These are phyloP conservation scores for Russula earlei DNA, from an alignment of 768 basidiomycete genomes.

Conservation along the genomic window DNA sequence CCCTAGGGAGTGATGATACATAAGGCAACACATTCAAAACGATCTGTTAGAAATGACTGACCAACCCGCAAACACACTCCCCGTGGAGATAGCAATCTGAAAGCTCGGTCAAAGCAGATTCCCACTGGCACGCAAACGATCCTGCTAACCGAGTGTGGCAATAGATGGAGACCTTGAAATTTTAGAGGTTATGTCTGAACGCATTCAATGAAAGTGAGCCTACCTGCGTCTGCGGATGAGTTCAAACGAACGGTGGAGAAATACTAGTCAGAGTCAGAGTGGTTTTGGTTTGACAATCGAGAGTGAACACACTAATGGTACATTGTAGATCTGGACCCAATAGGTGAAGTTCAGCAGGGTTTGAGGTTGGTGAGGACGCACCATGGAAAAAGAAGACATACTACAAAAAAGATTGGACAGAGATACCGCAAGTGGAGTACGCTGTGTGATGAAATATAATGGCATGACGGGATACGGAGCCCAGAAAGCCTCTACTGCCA, in stretches of 20 bases:
- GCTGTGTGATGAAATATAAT: slow-evolving; percentile 59
- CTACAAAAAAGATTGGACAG: slow-evolving; percentile 71
- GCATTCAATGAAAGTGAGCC: slow-evolving; percentile 1
- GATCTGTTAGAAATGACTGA: slow-evolving; percentile 28
- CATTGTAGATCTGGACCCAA: slow-evolving; percentile 62
- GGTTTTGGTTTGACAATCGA: slow-evolving; percentile 10
- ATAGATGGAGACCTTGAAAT: slow-evolving; percentile 63
- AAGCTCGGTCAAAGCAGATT: slow-evolving; percentile 5
- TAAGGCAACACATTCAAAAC: slow-evolving; percentile 5
- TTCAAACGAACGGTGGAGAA: slow-evolving; percentile 72
- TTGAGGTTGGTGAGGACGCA: slow-evolving; percentile 26
- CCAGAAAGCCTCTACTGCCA: slow-evolving; percentile 70
- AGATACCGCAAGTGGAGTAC: slow-evolving; percentile 77
- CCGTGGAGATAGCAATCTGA: slow-evolving; percentile 71
- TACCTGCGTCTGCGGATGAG: slow-evolving; percentile 63
- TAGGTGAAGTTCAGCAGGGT: slow-evolving; percentile 15
- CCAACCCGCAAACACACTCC: slow-evolving; percentile 86
- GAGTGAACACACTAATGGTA: slow-evolving; percentile 55
- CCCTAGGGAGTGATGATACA: slow-evolving; percentile 34
- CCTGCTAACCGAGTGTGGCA: slow-evolving; percentile 75
- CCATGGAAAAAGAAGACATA: slow-evolving; percentile 74
- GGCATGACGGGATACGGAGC: slow-evolving; percentile 89
- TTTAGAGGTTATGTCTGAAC: neutral
- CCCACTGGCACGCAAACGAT: slow-evolving; percentile 19
- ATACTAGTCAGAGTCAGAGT: slow-evolving; percentile 38